A percentile compares a stretch with the other conserved stretches of the same genome.
Conservation (phyloP, 1,284 basidiomycete species). For the Ustilago sp. region DNA sequence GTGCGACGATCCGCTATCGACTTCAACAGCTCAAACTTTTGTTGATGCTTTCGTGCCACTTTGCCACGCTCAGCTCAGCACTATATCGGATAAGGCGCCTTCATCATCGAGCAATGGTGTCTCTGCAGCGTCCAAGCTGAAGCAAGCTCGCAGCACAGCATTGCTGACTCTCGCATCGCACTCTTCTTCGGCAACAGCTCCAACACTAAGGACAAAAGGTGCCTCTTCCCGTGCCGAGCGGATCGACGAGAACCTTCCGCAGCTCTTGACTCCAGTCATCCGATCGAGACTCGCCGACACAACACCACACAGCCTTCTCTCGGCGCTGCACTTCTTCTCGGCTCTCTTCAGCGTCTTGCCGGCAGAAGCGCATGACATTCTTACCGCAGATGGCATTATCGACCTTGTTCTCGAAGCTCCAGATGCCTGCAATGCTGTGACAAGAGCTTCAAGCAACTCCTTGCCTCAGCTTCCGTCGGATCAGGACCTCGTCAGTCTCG, state of each 20-base stretch:
- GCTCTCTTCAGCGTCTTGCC: constrained; percentile 40
- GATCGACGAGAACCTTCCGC: constrained; percentile 32
- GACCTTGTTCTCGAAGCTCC: constrained; percentile 38
- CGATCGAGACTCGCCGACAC: constrained; percentile 44
- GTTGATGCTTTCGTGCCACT: constrained; percentile 41
- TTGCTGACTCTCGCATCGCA: constrained; percentile 36
- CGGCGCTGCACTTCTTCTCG: constrained; percentile 39
- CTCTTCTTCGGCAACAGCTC: constrained; percentile 26
- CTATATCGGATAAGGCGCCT: neutral
- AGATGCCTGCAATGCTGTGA: constrained; percentile 26
- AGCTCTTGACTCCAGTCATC: constrained; percentile 38
- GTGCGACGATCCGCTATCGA: constrained; percentile 44
- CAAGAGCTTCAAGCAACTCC: neutral
- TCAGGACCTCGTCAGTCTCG: constrained; percentile 23
- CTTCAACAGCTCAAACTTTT: constrained; percentile 37
- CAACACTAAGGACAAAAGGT: neutral
- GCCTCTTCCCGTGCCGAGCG: neutral
- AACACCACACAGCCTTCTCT: constrained; percentile 36
- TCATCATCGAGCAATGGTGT: neutral
- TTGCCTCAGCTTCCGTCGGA: constrained; percentile 9
- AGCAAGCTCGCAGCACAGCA: constrained; percentile 34
- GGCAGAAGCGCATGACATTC: constrained; percentile 34
- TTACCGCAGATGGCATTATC: constrained; percentile 36
- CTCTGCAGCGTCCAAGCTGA: constrained; percentile 7
- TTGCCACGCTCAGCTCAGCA: constrained; percentile 2